phyloP scores from a whole-genome alignment of 2,329 filamentous ascomycete species.

The Lachnellula suecica region DNA sequence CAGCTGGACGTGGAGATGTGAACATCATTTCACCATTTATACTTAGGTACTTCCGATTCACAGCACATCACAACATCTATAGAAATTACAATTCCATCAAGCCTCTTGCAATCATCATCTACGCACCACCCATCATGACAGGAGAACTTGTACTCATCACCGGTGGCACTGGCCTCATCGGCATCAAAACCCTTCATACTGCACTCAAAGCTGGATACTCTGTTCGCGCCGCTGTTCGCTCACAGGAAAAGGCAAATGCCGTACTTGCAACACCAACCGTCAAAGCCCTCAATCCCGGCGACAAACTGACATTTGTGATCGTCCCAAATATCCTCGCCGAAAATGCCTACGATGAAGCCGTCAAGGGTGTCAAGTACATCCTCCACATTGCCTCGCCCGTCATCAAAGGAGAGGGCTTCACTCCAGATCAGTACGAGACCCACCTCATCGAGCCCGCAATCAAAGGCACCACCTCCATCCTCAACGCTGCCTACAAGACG shows the following conservation, averaged over 20 bases:
- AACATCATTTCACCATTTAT: neutral
- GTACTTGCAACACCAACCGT: conserved; percentile 32
- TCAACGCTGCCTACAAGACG: conserved; percentile 36
- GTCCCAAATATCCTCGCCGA: conserved; percentile 38
- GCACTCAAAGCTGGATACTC: conserved; percentile 34
- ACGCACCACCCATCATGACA: conserved; percentile 7
- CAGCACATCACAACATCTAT: neutral
- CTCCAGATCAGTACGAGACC: conserved; percentile 47
- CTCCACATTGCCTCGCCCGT: conserved; percentile 29
- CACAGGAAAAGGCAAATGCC: conserved; percentile 41
- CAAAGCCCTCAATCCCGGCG: conserved; percentile 36
- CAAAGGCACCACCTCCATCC: conserved; percentile 36
- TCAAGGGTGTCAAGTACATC: conserved; percentile 39
- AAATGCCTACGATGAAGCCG: conserved; percentile 41
- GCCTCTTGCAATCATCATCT: neutral
- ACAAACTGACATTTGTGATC: conserved; percentile 30
- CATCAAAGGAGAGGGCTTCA: conserved; percentile 23
- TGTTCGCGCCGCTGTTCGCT: conserved; percentile 47
- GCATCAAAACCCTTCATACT: conserved; percentile 46
- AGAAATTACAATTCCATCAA: neutral
- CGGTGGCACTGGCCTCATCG: conserved; percentile 48
- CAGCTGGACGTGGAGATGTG: neutral
- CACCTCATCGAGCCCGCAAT: conserved; percentile 36
- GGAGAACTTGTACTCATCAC: conserved; percentile 25
- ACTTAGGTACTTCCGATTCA: neutral